These are phyloP conservation scores for Lasiodiplodia sp. DNA, from an alignment of 2,329 filamentous ascomycete genomes.

Conservation along the genomic window DNA sequence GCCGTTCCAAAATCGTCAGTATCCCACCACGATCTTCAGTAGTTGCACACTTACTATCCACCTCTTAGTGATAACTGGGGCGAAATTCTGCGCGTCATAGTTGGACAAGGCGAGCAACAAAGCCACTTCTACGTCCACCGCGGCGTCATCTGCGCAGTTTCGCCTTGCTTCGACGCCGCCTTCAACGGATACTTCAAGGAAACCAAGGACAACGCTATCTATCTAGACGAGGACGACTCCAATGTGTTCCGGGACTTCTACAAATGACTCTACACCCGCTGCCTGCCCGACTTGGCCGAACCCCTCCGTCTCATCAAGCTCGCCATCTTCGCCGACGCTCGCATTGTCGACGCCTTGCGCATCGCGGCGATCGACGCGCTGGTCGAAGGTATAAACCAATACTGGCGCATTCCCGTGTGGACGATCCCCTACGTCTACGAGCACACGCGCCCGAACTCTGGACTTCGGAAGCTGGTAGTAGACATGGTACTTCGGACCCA, in stretches of 20 bases:
- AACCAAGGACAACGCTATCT: neutral
- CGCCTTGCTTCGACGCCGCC: conserved; percentile 36
- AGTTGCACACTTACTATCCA: neutral
- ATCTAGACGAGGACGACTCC: neutral
- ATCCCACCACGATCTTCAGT: neutral
- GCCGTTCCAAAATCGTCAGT: no score
- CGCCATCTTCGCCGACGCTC: conserved; percentile 1
- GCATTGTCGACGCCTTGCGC: neutral
- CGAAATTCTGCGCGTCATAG: conserved; percentile 33
- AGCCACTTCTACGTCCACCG: conserved; percentile 37
- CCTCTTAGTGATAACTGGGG: neutral
- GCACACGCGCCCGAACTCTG: neutral
- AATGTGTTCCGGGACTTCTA: neutral
- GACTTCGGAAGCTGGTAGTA: neutral
- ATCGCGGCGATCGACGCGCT: neutral
- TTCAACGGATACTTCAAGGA: conserved; percentile 36
- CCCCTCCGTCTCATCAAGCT: neutral
- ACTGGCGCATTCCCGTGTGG: neutral
- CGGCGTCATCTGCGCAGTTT: conserved; percentile 35
- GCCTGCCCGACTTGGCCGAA: neutral
- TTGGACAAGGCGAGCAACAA: conserved; percentile 32
- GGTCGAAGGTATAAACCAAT: neutral
- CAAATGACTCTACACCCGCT: neutral
- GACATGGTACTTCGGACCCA: no score
- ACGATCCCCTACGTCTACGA: neutral